Conservation (phyloP, 768 basidiomycete species). For the Mycena maculata region DNA sequence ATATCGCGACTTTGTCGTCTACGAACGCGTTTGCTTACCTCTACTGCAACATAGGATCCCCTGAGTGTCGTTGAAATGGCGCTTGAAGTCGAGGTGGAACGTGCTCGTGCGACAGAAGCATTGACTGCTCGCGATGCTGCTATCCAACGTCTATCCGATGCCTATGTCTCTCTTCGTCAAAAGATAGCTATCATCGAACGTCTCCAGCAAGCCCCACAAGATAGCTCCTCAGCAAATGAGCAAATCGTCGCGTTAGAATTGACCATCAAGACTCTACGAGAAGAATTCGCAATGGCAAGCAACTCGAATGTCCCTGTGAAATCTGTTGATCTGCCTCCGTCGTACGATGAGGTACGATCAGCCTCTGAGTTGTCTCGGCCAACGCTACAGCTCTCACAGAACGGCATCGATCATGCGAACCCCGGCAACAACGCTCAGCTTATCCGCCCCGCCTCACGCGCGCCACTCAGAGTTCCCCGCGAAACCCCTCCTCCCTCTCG, state of each 20-base stretch:
- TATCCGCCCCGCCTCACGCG: slow-evolving; percentile 23
- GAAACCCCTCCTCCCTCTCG: slow-evolving; percentile 9
- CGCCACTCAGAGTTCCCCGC: slow-evolving; percentile 22
- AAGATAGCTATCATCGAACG: slow-evolving; percentile 64
- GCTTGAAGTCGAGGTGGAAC: slow-evolving; percentile 66
- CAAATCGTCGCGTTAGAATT: slow-evolving; percentile 53
- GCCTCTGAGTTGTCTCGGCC: not conserved
- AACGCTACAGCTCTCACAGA: slow-evolving; percentile 20
- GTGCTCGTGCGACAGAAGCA: slow-evolving; percentile 65
- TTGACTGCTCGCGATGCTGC: slow-evolving; percentile 72
- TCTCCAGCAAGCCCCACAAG: slow-evolving; percentile 56
- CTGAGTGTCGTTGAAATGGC: slow-evolving; percentile 63
- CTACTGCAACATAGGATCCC: slow-evolving; percentile 52
- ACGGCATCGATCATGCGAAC: slow-evolving; percentile 31
- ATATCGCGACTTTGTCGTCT: slow-evolving; percentile 11
- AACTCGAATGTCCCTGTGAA: slow-evolving; percentile 37
- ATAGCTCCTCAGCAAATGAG: slow-evolving; percentile 40
- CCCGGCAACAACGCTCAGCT: slow-evolving; percentile 24
- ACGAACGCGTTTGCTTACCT: slow-evolving; percentile 9
- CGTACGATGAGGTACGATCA: slow-evolving; percentile 32
- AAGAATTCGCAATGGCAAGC: slow-evolving; percentile 48
- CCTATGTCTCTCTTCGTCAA: slow-evolving; percentile 69
- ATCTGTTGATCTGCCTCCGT: slow-evolving; percentile 50
- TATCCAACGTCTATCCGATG: slow-evolving; percentile 67
- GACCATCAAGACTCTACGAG: slow-evolving; percentile 52